Evolutionary conservation across 768 basidiomycete species (phyloP), one percentile per base, ranked within the genome.

Genomic region (Suillus lakei): DNA sequence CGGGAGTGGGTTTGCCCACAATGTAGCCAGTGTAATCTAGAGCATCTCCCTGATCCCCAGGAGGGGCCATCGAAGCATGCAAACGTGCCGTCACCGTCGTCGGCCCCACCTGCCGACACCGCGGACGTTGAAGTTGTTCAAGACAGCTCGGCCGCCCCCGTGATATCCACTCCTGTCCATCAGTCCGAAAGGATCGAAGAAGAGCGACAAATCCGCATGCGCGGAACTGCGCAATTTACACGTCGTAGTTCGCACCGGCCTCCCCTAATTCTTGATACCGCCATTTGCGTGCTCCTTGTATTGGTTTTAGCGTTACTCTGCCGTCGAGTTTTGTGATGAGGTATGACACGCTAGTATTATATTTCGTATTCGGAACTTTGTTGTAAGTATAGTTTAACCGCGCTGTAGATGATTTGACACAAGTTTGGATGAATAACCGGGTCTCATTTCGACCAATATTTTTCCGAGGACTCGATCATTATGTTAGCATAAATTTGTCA

Each of bases 1-100:
- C 85, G 91, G 64, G 85, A 88, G 66, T 95, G 94, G 93, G 78
- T 80, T 44, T 96, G 93, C 69, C 88, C 92, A 9, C 86, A 85
- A 60, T 95, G 93, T 74, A 79, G 88, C 54, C 82, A 85, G 69
- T 74, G 84, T 38, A 95, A 95, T 81, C 66, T 88, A 60, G 85
- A 86, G 50, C 81, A 88, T 58, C 85, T 96, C 60, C 93, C 92
- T 15, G 91, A 94, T 77, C 89, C 88, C 15, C 70, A 68, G 54
- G 59, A 64, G 62, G 62, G 44, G 48, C 36, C 67, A 66, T 67
- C 70, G 67, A 63, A 62, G 28, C 64, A 67, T 32, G 21, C 65
- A 30, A 64, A 61, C 62, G 66, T 41, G 28, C 21, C 6, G 18
- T 56, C 34, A 18, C 48, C 55, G 10, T 41, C 62, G 21, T 28